Conservation (phyloP, 2,329 filamentous ascomycete species). For the Cladosporium cucumerinum region DNA sequence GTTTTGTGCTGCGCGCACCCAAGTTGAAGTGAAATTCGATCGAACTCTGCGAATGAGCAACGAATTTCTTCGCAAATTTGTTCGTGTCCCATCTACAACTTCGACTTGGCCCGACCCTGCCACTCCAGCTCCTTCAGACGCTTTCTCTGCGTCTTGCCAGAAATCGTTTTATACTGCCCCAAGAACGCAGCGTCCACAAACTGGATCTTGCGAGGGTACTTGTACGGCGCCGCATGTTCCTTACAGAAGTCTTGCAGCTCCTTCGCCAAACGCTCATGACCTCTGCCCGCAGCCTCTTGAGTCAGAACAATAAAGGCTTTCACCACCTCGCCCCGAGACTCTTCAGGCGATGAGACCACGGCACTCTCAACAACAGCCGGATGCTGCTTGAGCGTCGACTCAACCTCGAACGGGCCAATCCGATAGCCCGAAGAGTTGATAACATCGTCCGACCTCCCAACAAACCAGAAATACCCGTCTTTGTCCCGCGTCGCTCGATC, state of each 20-base stretch:
- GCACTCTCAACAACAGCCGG: slow-evolving; percentile 40
- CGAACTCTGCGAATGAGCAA: neutral
- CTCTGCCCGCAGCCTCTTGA: slow-evolving; percentile 22
- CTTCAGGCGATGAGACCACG: slow-evolving; percentile 40
- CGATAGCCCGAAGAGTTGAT: slow-evolving; percentile 43
- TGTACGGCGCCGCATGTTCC: slow-evolving; percentile 40
- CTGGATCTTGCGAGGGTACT: slow-evolving; percentile 41
- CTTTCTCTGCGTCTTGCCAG: slow-evolving; percentile 33
- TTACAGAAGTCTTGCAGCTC: slow-evolving; percentile 43
- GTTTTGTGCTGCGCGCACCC: no score
- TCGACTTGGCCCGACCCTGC: slow-evolving; percentile 25
- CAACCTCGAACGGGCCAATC: slow-evolving; percentile 43
- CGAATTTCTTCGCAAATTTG: neutral
- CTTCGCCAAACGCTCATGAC: slow-evolving; percentile 26
- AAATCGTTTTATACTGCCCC: slow-evolving; percentile 38
- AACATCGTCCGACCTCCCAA: slow-evolving; percentile 86
- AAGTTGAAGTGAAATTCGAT: neutral
- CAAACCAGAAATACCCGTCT: slow-evolving; percentile 99
- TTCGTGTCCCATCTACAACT: slow-evolving; percentile 17
- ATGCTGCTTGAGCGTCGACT: slow-evolving; percentile 42
- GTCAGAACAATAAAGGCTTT: slow-evolving; percentile 43
- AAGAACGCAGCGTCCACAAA: slow-evolving; percentile 39
- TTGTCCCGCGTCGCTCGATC: slow-evolving; percentile 85
- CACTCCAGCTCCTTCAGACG: slow-evolving; percentile 40
- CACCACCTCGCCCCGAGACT: slow-evolving; percentile 39